Evolutionary conservation across 208 protist genomes (phyloP), one percentile per base, ranked within the genome.

Genomic region (Leptomonas seymouri): DNA sequence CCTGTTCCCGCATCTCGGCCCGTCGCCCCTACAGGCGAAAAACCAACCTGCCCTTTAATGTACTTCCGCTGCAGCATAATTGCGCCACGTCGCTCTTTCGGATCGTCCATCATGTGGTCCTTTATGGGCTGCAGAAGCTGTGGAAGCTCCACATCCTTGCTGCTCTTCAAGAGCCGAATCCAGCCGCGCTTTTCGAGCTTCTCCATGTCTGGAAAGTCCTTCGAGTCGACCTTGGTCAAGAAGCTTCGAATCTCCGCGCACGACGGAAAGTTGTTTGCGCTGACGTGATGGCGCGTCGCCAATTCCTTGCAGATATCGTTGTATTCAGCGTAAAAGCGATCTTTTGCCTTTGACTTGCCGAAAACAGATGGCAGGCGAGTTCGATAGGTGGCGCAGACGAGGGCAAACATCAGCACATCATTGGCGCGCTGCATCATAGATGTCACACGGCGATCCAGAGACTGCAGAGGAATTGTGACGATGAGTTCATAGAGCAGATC

Each of bases 361-460:
- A 98, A 94, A 5, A 98, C 59, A 12, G 66, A 50, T 9, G 93
- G 91, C 82, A 97, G 80, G 23, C 80, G 57, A 3, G 74, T 78
- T 30, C 69, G 59, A 67, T 84, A 90, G 14, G 76, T 79, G 25
- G 80, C 76, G 46, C 91, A 89, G 46, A 98, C 69, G 8, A 96
- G 68, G 15, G 91, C 92, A 66, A 97, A 96, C 15, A 91, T 75
- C 31, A 97, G 87, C 18, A 94, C 94, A 16, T 88, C 61, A 30
- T 82, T 81, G 27, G 94, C 85, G 25, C 98, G 86, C 48, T 75
- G 71, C 36, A 95, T 62, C 51, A 95, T 71, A 25, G 97, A 89
- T 51, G 98, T 98, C 16, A 99, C 94, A 44, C 97, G 95, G 21
- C 80, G 66, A 62, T 98, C 86, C 0, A 97, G 73, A 0, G 90